A percentile compares a stretch with the other conserved stretches of the same genome.
phyloP scores from a whole-genome alignment of 345 rosid species.

The Fremontodendron californicum region DNA sequence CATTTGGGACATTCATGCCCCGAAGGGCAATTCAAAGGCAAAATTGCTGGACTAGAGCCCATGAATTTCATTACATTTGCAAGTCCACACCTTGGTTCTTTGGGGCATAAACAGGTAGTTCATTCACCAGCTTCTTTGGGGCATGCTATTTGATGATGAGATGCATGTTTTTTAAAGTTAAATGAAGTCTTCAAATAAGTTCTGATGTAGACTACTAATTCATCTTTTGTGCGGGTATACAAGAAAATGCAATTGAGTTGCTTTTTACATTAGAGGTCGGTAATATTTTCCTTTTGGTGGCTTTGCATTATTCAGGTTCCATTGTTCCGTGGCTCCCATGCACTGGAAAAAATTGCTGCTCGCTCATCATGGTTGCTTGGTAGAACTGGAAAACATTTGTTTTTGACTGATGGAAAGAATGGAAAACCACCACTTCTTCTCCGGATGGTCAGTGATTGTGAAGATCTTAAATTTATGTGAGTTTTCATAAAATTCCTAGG shows the following conservation, averaged over 20 bases:
- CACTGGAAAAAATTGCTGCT: constrained; percentile 62
- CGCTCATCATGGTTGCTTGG: constrained; percentile 62
- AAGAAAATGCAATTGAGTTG: neutral
- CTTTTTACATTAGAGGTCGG: neutral
- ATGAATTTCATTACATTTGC: constrained; percentile 79
- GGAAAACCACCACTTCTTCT: constrained; percentile 77
- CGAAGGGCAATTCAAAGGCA: constrained; percentile 36
- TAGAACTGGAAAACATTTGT: constrained; percentile 81
- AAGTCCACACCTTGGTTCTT: constrained; percentile 85
- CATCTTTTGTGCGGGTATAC: neutral
- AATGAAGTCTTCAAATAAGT: neutral
- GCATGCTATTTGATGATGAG: neutral
- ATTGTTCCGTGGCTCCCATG: constrained; percentile 52
- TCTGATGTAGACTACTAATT: neutral
- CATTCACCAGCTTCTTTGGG: constrained; percentile 5
- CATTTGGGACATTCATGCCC: constrained; percentile 23
- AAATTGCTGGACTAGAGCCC: constrained; percentile 80
- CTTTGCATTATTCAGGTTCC: constrained; percentile 54
- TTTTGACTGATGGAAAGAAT: constrained; percentile 53
- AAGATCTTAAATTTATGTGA: constrained; percentile 76
- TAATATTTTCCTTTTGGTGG: constrained; percentile 7
- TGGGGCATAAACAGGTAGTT: constrained; percentile 79
- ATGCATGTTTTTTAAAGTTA: neutral
- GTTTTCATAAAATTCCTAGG: constrained; percentile 25
- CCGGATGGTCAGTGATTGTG: constrained; percentile 60